phyloP scores from a whole-genome alignment of 768 basidiomycete genomes.

The Gautieria morchelliformis region DNA sequence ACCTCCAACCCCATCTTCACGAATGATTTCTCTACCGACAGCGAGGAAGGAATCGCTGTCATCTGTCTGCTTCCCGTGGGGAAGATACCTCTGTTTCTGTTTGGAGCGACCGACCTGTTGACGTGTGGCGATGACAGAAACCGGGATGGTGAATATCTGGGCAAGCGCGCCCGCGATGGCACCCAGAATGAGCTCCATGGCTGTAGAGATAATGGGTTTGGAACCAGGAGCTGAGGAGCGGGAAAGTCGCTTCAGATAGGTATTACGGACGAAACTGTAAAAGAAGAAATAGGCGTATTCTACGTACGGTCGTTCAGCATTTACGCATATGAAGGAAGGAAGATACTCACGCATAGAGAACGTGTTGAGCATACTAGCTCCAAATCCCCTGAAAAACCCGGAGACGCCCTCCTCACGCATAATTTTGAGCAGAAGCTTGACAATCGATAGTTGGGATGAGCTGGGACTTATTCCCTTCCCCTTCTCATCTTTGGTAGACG shows the following conservation, averaged over 20 bases:
- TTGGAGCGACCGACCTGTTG: slow-evolving; percentile 70
- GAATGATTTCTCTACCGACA: slow-evolving; percentile 79
- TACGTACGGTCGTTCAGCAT: slow-evolving; percentile 21
- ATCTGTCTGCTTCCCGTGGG: not conserved
- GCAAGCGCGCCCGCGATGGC: slow-evolving; percentile 90
- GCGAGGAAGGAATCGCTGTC: slow-evolving; percentile 61
- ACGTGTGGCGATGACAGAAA: slow-evolving; percentile 93
- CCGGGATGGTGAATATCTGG: slow-evolving; percentile 97
- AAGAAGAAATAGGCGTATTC: slow-evolving; percentile 99
- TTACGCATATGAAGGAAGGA: slow-evolving; percentile 2
- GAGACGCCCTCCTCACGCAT: slow-evolving; percentile 70
- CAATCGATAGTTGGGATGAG: slow-evolving; percentile 38
- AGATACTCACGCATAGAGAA: slow-evolving; percentile 84
- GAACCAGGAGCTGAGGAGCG: slow-evolving; percentile 50
- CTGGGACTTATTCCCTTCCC: slow-evolving; percentile 36
- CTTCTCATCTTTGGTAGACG: slow-evolving; percentile 30
- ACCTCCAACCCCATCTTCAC: slow-evolving; percentile 78
- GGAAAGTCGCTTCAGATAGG: slow-evolving; percentile 67
- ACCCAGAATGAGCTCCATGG: slow-evolving; percentile 77
- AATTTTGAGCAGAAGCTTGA: slow-evolving; percentile 57
- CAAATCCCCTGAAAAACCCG: slow-evolving; percentile 87
- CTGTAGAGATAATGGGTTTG: slow-evolving; percentile 60
- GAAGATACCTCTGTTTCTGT: not conserved
- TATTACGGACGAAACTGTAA: slow-evolving; percentile 81
- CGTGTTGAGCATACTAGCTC: slow-evolving; percentile 95